Evolutionary conservation across 768 basidiomycete species (phyloP).

Genomic region (Chlorophyllum brunneum): DNA sequence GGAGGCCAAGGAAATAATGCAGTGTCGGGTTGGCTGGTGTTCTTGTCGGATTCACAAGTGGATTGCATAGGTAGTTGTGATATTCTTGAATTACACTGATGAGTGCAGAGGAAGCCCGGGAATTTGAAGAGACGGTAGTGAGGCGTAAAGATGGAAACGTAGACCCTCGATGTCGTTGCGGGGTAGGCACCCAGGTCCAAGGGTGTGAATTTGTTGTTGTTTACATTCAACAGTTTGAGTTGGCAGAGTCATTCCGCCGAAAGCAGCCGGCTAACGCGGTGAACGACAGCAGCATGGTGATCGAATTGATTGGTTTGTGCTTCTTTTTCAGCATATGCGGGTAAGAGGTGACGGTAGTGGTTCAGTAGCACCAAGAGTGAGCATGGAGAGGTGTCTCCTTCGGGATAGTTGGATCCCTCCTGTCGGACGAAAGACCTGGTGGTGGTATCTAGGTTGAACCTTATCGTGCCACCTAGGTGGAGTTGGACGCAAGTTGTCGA

Average conservation of each 20-base stretch:
- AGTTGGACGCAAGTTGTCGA: neutral
- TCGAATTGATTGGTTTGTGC: conserved; percentile 1
- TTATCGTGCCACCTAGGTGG: neutral
- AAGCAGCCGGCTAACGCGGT: conserved; percentile 3
- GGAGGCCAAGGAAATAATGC: no score
- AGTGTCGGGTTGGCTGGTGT: no score
- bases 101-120: no score
- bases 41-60: no score
- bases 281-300: neutral
- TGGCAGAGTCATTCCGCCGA: neutral
- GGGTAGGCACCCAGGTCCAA: conserved; percentile 1
- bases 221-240: neutral
- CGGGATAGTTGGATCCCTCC: neutral
- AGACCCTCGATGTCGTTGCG: no score
- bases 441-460: neutral
- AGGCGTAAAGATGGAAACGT: no score
- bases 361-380: neutral
- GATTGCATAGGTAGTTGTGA: no score
- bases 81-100: no score
- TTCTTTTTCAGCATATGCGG: neutral
- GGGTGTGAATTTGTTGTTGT: neutral
- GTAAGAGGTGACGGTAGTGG: neutral
- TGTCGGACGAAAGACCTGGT: neutral
- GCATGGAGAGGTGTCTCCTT: neutral
- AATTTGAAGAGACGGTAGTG: no score